A percentile compares a stretch with the other conserved stretches of the same genome.
Evolutionary conservation across 495 filamentous ascomycete species (phyloP).

Genomic region (Neurospora intermedia): DNA sequence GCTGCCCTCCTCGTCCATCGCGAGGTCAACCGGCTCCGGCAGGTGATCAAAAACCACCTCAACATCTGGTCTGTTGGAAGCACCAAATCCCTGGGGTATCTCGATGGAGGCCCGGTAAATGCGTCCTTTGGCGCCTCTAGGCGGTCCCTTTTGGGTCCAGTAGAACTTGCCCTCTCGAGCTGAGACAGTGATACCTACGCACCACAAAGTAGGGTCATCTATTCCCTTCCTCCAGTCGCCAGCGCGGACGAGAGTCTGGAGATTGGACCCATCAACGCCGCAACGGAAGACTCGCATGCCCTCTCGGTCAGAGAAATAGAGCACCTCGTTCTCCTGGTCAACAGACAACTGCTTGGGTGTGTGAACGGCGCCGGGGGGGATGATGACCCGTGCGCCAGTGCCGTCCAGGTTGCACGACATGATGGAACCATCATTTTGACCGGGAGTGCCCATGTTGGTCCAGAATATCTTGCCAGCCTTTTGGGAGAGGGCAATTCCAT

Average conservation of each 20-base stretch:
- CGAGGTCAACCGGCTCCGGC: slow-evolving; percentile 47
- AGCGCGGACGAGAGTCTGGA: slow-evolving; percentile 32
- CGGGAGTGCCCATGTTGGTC: slow-evolving; percentile 36
- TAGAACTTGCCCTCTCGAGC: slow-evolving; percentile 31
- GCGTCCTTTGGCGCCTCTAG: slow-evolving; percentile 33
- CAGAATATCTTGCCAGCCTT: slow-evolving; percentile 30
- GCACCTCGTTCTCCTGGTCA: slow-evolving; percentile 11
- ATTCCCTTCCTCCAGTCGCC: slow-evolving; percentile 15
- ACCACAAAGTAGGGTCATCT: slow-evolving; percentile 35
- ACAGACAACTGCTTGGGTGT: slow-evolving; percentile 45
- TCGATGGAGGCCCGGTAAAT: slow-evolving; percentile 34
- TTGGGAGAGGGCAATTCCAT: slow-evolving; percentile 31
- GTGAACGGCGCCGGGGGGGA: slow-evolving; percentile 30
- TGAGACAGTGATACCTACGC: slow-evolving; percentile 41
- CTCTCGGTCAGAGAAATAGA: slow-evolving; percentile 48
- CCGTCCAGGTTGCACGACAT: slow-evolving; percentile 37
- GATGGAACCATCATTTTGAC: slow-evolving; percentile 32
- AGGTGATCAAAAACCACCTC: slow-evolving; percentile 29
- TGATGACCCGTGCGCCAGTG: slow-evolving; percentile 17
- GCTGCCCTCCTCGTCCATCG: slow-evolving; percentile 29
- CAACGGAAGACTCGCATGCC: slow-evolving; percentile 38
- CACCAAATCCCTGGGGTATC: slow-evolving; percentile 17
- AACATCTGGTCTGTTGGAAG: slow-evolving; percentile 26
- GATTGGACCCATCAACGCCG: slow-evolving; percentile 34
- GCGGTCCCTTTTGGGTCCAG: slow-evolving; percentile 48